A percentile compares a stretch with the other conserved stretches of the same genome.
Evolutionary conservation across 140 eudicot genomes (phyloP).

Genomic region (Flaveria floridana): DNA sequence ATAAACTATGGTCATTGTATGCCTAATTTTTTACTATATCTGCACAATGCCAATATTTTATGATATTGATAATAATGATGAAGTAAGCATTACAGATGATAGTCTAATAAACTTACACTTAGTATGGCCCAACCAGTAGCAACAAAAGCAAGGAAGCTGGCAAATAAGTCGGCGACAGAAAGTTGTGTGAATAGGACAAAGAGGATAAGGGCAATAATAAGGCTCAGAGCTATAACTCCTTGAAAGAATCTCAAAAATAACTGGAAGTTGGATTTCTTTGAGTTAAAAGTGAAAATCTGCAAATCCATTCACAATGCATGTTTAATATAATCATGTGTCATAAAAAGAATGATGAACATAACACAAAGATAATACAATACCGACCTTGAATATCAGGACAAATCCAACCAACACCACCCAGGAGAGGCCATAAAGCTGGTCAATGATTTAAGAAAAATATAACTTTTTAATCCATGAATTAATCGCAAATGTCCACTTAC

Average conservation of each 20-base stretch:
- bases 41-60: neutral
- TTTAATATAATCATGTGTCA: neutral
- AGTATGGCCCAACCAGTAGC: constrained; percentile 94
- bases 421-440: constrained; percentile 85
- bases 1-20: constrained; percentile 8
- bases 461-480: neutral
- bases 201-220: constrained; percentile 66
- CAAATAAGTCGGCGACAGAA: constrained; percentile 71
- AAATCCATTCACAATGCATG: constrained; percentile 22
- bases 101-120: constrained; percentile 52
- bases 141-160: constrained; percentile 82
- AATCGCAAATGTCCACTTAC: neutral
- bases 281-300: constrained; percentile 79
- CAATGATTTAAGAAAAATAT: constrained; percentile 17
- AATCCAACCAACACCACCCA: constrained; percentile 77
- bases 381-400: constrained; percentile 84
- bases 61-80: neutral
- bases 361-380: constrained; percentile 5
- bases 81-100: neutral
- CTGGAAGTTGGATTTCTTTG: constrained; percentile 72
- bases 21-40: neutral
- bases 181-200: constrained; percentile 61
- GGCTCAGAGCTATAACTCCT: constrained; percentile 80
- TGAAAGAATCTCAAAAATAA: constrained; percentile 75
- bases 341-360: neutral